Evolutionary conservation across 257 asterid species (phyloP).

Genomic region (Schizonepeta tenuifolia): DNA sequence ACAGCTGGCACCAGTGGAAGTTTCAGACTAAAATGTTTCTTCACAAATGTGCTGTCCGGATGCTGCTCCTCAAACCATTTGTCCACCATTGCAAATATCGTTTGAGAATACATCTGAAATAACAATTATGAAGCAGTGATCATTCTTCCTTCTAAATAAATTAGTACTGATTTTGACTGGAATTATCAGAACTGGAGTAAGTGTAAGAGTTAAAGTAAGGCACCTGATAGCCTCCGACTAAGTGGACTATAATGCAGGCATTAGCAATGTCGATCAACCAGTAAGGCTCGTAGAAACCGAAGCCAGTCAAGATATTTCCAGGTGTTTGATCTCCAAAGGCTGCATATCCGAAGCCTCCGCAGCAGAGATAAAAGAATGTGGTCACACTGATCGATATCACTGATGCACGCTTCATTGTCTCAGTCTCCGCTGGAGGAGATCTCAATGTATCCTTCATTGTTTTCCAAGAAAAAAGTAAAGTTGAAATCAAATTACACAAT

Average conservation of each 20-base stretch:
- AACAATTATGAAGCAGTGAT: too few species aligned
- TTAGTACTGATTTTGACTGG: too few species aligned
- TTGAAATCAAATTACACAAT: not conserved
- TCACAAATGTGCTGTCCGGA: conserved; percentile 44
- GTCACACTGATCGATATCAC: conserved; percentile 43
- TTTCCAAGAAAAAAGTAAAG: not conserved
- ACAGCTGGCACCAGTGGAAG: conserved; percentile 43
- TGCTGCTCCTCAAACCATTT: conserved; percentile 39
- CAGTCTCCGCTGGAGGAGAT: conserved; percentile 66
- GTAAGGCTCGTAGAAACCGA: conserved; percentile 74
- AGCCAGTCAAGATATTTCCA: conserved; percentile 77
- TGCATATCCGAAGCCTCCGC: conserved; percentile 76
- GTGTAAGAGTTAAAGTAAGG: too few species aligned
- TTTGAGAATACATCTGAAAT: conserved; percentile 57
- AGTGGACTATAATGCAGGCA: conserved; percentile 62
- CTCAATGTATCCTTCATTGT: conserved; percentile 59
- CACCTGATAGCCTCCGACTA: conserved; percentile 72
- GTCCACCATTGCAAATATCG: conserved; percentile 59
- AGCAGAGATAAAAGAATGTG: conserved; percentile 60
- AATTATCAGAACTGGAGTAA: too few species aligned
- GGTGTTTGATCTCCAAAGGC: conserved; percentile 70
- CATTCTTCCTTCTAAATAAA: too few species aligned
- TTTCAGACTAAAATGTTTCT: conserved; percentile 9
- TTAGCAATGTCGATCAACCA: conserved; percentile 78
- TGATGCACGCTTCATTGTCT: conserved; percentile 73